phyloP scores from a whole-genome alignment of 108 stramenopile genomes.

The Aurantiochytrium sp. region DNA sequence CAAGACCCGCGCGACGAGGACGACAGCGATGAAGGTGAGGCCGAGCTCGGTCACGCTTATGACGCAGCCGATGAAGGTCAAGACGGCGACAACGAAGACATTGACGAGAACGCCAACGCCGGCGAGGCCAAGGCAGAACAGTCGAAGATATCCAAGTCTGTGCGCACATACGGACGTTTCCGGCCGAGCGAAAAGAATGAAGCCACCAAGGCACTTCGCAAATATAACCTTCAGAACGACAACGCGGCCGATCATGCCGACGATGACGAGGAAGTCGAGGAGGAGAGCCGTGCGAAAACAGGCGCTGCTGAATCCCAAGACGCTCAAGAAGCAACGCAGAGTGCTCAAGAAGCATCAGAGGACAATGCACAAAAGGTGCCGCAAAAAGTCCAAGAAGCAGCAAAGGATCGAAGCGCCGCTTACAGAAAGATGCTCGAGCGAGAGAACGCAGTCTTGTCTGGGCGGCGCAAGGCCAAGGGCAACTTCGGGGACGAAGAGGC shows the following conservation, averaged over 20 bases:
- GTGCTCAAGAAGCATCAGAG: neutral
- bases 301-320: too few species aligned
- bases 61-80: neutral
- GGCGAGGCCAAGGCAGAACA: neutral
- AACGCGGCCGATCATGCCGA: too few species aligned
- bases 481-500: neutral
- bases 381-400: neutral
- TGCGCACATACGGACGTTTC: neutral
- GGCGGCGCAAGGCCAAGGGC: neutral
- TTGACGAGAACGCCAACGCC: neutral
- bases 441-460: neutral
- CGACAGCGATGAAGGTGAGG: neutral
- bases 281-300: too few species aligned
- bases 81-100: neutral
- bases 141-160: neutral
- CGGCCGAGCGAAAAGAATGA: neutral
- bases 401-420: neutral
- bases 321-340: too few species aligned
- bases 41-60: neutral
- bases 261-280: neutral
- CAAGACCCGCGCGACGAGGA: neutral
- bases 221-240: neutral
- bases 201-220: neutral
- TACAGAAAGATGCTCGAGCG: neutral
- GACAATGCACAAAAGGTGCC: neutral